Base-by-base conservation (phyloP, 2,329 filamentous ascomycete genomes). In the Leptographium lundbergii region DNA sequence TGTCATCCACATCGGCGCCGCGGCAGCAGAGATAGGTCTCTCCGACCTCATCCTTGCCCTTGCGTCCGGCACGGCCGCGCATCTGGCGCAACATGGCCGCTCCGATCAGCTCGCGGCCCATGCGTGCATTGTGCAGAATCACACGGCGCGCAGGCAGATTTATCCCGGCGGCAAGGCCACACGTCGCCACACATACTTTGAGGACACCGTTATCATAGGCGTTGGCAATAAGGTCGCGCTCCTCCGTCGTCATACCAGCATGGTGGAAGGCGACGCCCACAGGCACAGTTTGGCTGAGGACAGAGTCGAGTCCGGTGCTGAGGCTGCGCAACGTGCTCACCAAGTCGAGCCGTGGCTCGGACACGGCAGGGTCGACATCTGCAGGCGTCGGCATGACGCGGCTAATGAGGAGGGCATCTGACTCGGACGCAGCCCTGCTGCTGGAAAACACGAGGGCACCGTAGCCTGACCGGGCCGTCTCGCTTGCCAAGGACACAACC, bases 41-140 rank as follows among this genome's bases (percentile, higher is more conserved):
- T 2, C 88, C 88, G 54, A 88, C 74, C 56, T 88, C 85, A 59
- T 89, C 86, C 66, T 89, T 91, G 55, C 88, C 88, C 70, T 90
- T 90, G 58, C 88, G 80, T 7, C 88, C 88, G 24, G 88, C 88
- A 61, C 88, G 79, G 3, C 88, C 88, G 67, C 87, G 81, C 88
- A 91, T 91, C 70, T 91, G 88, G 55, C 87, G 81, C 70, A 91
- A 75, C 84, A 91, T 88, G 4, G 87, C 84, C 14, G 88, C 87
- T 0, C 86, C 87, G n/a, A 91, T 81, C 54, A 90, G 74, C 53
- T 90, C 86, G 57, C 85, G 78, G 0, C 88, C 88, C 86, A 91
- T 90, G 48, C 85, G 79, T 34, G 85, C 87, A 62, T 83, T 86
- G 67, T 89, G 87, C 29, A 89, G 76, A 60, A 91, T 89, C 0